Conservation (phyloP, 2,329 filamentous ascomycete genomes). For the Magnaporthiopsis rhizophila region DNA sequence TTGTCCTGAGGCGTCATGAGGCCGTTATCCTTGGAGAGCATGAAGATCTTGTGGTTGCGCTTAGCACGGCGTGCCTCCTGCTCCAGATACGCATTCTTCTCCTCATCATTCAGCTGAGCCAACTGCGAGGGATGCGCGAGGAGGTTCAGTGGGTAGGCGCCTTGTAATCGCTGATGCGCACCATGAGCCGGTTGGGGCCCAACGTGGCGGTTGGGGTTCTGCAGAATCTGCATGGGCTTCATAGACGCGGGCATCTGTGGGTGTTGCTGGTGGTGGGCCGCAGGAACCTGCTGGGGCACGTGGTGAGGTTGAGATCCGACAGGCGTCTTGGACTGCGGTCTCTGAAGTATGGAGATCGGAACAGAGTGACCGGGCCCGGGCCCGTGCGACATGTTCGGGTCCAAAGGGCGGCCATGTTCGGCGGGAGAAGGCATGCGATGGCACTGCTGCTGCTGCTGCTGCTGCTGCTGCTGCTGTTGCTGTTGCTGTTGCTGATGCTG, state of each 20-base stretch:
- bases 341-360: constrained; percentile 46
- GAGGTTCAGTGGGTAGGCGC: constrained; percentile 46
- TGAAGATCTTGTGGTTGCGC: constrained; percentile 95
- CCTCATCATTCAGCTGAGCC: constrained; percentile 70
- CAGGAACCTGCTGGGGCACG: neutral
- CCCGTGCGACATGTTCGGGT: constrained; percentile 10
- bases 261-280: constrained; percentile 17
- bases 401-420: neutral
- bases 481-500: constrained; percentile 14
- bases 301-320: constrained; percentile 11
- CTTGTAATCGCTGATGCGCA: constrained; percentile 35
- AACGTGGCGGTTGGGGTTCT: constrained; percentile 64
- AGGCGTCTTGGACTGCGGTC: constrained; percentile 37
- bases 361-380: constrained; percentile 24
- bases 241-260: constrained; percentile 28
- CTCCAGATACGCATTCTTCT: constrained; percentile 73
- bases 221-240: constrained; percentile 67
- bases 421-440: neutral
- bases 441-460: neutral
- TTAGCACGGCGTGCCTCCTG: constrained; percentile 94
- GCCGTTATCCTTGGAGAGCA: constrained; percentile 88
- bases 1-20: constrained; percentile 99
- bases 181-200: constrained; percentile 23
- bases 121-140: constrained; percentile 63
- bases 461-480: neutral